A percentile compares a stretch with the other conserved stretches of the same genome.
phyloP scores from a whole-genome alignment of 1,284 basidiomycete species.

The Papiliotrema nemorosa region DNA sequence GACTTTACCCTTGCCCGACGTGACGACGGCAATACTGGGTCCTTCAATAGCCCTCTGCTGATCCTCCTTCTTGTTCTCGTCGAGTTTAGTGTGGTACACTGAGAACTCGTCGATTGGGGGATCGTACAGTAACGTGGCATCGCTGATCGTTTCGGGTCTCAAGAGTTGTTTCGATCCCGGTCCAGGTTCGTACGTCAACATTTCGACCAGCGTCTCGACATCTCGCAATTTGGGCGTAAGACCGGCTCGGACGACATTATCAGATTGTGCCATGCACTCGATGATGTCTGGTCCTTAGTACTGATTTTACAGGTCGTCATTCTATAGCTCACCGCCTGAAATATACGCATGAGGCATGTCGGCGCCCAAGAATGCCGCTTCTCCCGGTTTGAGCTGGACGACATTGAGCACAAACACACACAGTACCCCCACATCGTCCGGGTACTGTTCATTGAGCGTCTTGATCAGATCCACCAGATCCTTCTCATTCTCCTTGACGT shows the following conservation, averaged over 20 bases:
- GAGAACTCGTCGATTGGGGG: constrained; percentile 94
- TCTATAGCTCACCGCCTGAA: constrained; percentile 65
- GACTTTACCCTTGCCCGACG: constrained; percentile 61
- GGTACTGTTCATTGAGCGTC: constrained; percentile 75
- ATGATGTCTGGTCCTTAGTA: constrained; percentile 68
- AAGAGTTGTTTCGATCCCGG: constrained; percentile 68
- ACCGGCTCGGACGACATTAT: constrained; percentile 98
- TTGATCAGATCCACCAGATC: constrained; percentile 67
- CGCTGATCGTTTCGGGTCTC: constrained; percentile 56
- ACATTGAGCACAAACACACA: constrained; percentile 91
- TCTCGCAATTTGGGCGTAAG: constrained; percentile 96
- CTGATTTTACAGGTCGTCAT: not conserved
- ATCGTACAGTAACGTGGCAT: constrained; percentile 64
- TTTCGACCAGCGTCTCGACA: constrained; percentile 79
- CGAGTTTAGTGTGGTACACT: constrained; percentile 66
- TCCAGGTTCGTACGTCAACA: constrained; percentile 80
- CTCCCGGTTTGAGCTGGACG: constrained; percentile 70
- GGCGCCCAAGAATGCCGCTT: constrained; percentile 92
- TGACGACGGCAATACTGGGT: constrained; percentile 78
- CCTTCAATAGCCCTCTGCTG: constrained; percentile 68
- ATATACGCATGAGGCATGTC: constrained; percentile 98
- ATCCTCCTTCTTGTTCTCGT: constrained; percentile 42
- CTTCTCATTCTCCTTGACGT: constrained; percentile 43
- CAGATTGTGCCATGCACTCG: constrained; percentile 96
- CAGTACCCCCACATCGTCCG: constrained; percentile 88